These are phyloP conservation scores for Geranium rotundifolium DNA, from an alignment of 345 rosid species.

Conservation along the genomic window DNA sequence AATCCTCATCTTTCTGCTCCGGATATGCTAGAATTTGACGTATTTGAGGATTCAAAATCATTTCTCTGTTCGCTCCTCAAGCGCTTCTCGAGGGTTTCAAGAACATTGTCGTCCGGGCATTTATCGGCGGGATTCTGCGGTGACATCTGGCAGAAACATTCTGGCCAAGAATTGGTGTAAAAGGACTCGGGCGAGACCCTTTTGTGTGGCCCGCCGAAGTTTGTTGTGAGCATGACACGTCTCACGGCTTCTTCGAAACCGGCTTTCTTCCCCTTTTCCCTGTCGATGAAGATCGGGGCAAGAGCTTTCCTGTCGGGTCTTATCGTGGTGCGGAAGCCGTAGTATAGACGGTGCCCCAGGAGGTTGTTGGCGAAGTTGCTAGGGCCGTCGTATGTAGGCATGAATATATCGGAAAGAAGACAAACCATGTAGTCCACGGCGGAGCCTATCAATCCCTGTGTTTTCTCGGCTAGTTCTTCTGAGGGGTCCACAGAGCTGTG, in stretches of 20 bases:
- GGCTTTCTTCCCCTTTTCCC: constrained; percentile 52
- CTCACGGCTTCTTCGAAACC: constrained; percentile 80
- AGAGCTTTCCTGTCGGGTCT: constrained; percentile 91
- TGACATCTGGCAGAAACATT: constrained; percentile 78
- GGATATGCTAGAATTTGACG: constrained; percentile 31
- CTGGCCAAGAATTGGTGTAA: constrained; percentile 98
- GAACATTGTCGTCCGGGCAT: constrained; percentile 85
- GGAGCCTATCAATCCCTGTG: constrained; percentile 76
- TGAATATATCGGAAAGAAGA: constrained; percentile 85
- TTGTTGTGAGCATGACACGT: constrained; percentile 75
- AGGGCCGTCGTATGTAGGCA: constrained; percentile 99
- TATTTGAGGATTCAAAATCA: constrained; percentile 27
- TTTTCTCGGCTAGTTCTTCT: constrained; percentile 57
- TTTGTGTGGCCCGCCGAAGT: constrained; percentile 91
- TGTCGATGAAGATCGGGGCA: constrained; percentile 66
- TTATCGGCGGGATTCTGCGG: constrained; percentile 54
- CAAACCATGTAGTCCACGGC: constrained; percentile 99
- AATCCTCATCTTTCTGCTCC: constrained; percentile 29
- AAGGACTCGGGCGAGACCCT: constrained; percentile 83
- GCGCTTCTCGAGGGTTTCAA: constrained; percentile 54
- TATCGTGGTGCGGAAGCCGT: constrained; percentile 89
- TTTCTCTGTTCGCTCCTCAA: constrained; percentile 29
- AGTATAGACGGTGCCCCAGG: constrained; percentile 91
- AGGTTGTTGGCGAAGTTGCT: constrained; percentile 99
- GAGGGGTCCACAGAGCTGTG: constrained; percentile 76